Evolutionary conservation across 768 basidiomycete genomes (phyloP).

Genomic region (Tylopilus plumbeoviolaceoides): DNA sequence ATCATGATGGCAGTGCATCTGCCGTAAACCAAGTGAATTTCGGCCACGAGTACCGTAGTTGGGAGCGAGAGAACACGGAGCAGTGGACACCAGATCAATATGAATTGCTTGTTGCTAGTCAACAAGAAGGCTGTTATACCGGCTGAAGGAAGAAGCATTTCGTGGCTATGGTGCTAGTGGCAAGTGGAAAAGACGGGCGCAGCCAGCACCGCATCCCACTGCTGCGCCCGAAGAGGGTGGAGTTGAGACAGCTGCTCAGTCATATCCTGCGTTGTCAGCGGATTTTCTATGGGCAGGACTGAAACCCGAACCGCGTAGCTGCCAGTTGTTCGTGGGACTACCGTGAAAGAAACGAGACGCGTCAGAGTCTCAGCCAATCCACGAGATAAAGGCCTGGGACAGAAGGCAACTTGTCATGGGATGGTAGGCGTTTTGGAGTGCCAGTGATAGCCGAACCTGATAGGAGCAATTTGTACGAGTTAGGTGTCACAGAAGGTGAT

Average conservation of each 20-base stretch:
- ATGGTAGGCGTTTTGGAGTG: conserved; percentile 4
- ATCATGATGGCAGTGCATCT: background rate
- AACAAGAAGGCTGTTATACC: conserved; percentile 48
- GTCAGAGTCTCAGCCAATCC: conserved; percentile 8
- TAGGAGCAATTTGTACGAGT: background rate
- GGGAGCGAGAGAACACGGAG: conserved; percentile 19
- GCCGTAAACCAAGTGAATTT: conserved; percentile 36
- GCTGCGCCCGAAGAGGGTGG: too few species aligned
- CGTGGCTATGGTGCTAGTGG: conserved; percentile 41
- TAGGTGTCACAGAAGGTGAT: background rate
- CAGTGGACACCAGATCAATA: conserved; percentile 51
- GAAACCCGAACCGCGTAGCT: too few species aligned
- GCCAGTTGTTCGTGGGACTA: conserved; percentile 35
- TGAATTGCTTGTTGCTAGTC: conserved; percentile 34
- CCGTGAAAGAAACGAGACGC: conserved; percentile 54
- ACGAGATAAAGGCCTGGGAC: too few species aligned
- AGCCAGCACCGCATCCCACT: too few species aligned
- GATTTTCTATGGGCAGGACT: too few species aligned
- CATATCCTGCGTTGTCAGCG: too few species aligned
- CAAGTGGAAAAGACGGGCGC: too few species aligned
- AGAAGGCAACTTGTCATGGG: conserved; percentile 18
- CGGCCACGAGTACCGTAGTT: background rate
- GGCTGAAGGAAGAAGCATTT: conserved; percentile 52
- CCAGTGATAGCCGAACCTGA: conserved; percentile 13
- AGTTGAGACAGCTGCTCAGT: too few species aligned